A percentile compares a stretch with the other conserved stretches of the same genome.
Evolutionary conservation across 176 grass and related monocot genomes (phyloP).

Genomic region (Tillandsia leiboldiana): DNA sequence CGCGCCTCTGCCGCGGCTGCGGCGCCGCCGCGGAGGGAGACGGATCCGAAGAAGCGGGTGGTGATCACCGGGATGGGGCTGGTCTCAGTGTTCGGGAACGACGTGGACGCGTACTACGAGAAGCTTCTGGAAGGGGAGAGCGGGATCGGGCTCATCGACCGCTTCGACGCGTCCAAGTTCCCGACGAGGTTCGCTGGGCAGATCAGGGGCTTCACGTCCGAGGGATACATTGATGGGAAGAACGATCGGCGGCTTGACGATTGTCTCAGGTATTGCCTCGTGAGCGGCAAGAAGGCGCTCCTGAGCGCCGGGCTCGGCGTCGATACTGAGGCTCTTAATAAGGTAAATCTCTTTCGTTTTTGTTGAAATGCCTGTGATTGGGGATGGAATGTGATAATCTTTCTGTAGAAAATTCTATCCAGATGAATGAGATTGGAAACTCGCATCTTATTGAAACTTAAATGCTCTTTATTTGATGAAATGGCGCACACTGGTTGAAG

Average conservation of each 20-base stretch:
- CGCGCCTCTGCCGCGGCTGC: constrained; percentile 21
- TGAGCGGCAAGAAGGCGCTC: constrained; percentile 87
- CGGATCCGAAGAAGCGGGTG: constrained; percentile 80
- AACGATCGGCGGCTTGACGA: constrained; percentile 82
- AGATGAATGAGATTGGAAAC: no score
- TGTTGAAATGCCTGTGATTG: background rate
- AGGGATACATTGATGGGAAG: constrained; percentile 81
- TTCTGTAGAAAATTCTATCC: background rate
- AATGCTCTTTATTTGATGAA: no score
- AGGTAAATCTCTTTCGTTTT: constrained; percentile 13
- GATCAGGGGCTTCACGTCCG: constrained; percentile 85
- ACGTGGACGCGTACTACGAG: constrained; percentile 74
- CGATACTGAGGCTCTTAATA: constrained; percentile 25
- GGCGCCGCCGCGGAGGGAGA: constrained; percentile 44
- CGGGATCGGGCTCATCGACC: constrained; percentile 62
- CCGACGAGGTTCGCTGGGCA: constrained; percentile 95
- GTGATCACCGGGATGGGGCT: constrained; percentile 93
- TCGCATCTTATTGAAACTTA: no score
- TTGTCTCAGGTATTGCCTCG: constrained; percentile 92
- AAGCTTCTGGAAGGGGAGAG: constrained; percentile 77
- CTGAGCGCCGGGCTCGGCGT: constrained; percentile 20
- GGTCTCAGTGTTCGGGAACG: constrained; percentile 79
- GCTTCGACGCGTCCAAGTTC: constrained; percentile 78
- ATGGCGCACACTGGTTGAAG: no score
- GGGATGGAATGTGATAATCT: background rate